A percentile compares a stretch with the other conserved stretches of the same genome.
Conservation (phyloP, 2,329 filamentous ascomycete species). For the Nemania sp. region DNA sequence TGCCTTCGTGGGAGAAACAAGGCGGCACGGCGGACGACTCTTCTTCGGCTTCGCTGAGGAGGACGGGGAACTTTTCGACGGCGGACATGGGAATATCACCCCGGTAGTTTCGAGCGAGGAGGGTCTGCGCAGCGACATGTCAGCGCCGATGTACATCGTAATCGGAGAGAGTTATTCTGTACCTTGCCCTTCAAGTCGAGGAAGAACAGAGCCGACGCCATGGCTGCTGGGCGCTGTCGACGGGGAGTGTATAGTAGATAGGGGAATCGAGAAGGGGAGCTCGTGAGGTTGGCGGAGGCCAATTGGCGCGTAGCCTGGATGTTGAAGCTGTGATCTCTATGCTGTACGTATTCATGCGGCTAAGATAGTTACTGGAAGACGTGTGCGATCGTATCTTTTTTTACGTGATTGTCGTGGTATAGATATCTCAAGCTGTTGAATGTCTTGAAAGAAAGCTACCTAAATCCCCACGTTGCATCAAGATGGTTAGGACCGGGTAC, state of each 20-base stretch:
- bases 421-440: conserved; percentile 3
- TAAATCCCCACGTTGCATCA: conserved; percentile 30
- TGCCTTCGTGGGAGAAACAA: conserved; percentile 97
- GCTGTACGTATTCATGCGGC: conserved; percentile 22
- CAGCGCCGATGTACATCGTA: not conserved
- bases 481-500: conserved; percentile 1
- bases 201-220: conserved; percentile 98
- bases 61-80: conserved; percentile 94
- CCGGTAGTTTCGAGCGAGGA: conserved; percentile 96
- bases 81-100: conserved; percentile 99
- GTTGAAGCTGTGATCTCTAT: conserved; percentile 18
- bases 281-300: conserved; percentile 33
- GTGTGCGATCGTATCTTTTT: conserved; percentile 10
- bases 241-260: conserved; percentile 29
- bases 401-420: not conserved
- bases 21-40: conserved; percentile 96
- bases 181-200: conserved; percentile 99
- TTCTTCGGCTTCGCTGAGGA: conserved; percentile 98
- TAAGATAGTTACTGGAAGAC: conserved; percentile 7
- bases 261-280: conserved; percentile 21
- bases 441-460: conserved; percentile 11
- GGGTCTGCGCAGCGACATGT: conserved; percentile 67
- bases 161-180: conserved; percentile 36
- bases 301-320: conserved; percentile 41
- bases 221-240: conserved; percentile 50